phyloP scores from a whole-genome alignment of 768 basidiomycete species.

The Suillus brevipes region DNA sequence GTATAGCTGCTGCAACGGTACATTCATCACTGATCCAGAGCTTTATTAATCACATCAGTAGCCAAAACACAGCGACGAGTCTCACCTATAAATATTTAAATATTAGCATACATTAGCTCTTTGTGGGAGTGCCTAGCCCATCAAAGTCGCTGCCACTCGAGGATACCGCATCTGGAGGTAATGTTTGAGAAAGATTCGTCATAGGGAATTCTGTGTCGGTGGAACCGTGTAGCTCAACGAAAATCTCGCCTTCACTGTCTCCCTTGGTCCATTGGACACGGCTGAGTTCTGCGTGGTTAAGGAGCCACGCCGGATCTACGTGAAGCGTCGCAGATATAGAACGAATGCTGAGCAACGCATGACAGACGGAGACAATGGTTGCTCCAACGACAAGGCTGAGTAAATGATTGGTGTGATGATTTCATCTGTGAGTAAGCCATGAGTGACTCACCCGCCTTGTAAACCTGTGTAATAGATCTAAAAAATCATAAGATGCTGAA shows the following conservation, averaged over 20 bases:
- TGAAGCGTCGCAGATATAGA: slow-evolving; percentile 39
- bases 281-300: slow-evolving; percentile 44
- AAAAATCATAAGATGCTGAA: not conserved
- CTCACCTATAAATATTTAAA: not conserved
- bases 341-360: slow-evolving; percentile 38
- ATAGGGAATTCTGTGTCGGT: not conserved
- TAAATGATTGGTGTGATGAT: not conserved
- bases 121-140: not conserved
- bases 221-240: not conserved
- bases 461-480: slow-evolving; percentile 6
- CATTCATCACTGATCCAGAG: not conserved
- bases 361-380: slow-evolving; percentile 29
- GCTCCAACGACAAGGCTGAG: slow-evolving; percentile 5
- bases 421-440: not conserved
- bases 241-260: slow-evolving; percentile 35
- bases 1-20: not conserved
- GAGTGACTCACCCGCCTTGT: slow-evolving; percentile 4
- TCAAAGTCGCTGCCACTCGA: not conserved
- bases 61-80: not conserved
- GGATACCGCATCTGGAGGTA: not conserved
- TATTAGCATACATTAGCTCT: not conserved
- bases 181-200: not conserved
- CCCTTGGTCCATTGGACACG: slow-evolving; percentile 39
- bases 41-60: not conserved
- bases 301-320: slow-evolving; percentile 40